These are phyloP conservation scores for Rutstroemia sp. DNA, from an alignment of 2,329 filamentous ascomycete genomes.

Conservation along the genomic window DNA sequence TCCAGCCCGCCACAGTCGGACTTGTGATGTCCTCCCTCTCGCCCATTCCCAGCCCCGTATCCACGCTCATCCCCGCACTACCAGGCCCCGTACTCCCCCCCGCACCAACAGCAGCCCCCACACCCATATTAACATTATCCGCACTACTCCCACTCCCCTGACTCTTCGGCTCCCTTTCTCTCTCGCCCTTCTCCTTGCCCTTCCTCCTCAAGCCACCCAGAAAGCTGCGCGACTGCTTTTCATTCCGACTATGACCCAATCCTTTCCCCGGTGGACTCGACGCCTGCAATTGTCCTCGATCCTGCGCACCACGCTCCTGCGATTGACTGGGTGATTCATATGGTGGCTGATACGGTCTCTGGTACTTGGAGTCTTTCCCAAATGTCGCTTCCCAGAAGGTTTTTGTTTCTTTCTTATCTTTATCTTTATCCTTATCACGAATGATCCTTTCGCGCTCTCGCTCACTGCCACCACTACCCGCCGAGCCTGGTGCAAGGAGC, in stretches of 20 bases:
- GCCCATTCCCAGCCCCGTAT: neutral
- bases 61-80: neutral
- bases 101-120: neutral
- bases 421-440: neutral
- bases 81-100: neutral
- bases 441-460: neutral
- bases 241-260: constrained; percentile 19
- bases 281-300: neutral
- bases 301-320: constrained; percentile 9
- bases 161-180: constrained; percentile 1
- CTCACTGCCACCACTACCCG: constrained; percentile 18
- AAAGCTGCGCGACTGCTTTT: constrained; percentile 24
- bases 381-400: constrained; percentile 29
- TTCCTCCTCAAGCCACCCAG: constrained; percentile 21
- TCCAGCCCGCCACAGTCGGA: neutral
- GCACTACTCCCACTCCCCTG: constrained; percentile 6
- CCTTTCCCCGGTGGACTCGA: constrained; percentile 21
- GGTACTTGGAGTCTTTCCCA: constrained; percentile 24
- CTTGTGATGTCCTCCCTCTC: neutral
- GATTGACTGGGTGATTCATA: neutral
- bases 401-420: constrained; percentile 23
- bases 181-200: constrained; percentile 12
- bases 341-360: constrained; percentile 13
- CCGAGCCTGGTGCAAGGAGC: constrained; percentile 16
- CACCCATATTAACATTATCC: neutral